Evolutionary conservation across 192 early-diverging fungal species (phyloP), one percentile per base, ranked within the genome.

Genomic region (Coemansia sp.): DNA sequence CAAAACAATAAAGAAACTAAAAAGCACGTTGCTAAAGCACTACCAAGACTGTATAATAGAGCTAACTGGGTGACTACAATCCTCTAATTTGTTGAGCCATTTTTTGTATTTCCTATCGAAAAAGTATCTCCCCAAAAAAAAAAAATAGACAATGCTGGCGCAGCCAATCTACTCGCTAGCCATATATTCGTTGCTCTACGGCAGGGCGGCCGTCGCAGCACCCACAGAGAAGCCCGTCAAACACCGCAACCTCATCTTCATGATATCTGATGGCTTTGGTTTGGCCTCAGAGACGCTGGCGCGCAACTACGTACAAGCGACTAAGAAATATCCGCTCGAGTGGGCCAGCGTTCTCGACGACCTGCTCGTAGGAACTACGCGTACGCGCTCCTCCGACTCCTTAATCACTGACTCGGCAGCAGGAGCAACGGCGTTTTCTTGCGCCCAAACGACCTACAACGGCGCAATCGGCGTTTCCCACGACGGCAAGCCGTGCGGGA

Each of bases 221-320:
- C 27, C 29, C 12, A 6, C 25, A 2, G n/a, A 12, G 12, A 29
- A 12, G 40, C 24, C 38, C n/a, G 12, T 5, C 36, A 45, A 39
- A 10, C 56, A 63, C 15, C 77, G 77, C 56, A 87, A 84, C 59
- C 67, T 89, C 12, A 85, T 89, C 6, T 76, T 89, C 35, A 88
- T 88, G 84, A 70, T 88, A 9, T 85, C 86, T 0, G 88, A 89
- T 63, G 87, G 87, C 0, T 88, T 89, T 65, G 88, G 88, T 7
- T 59, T 82, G 35, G 77, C 88, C 1, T 86, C 86, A 8, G 85
- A 87, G 49, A 73, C 87, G 7, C 77, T 86, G 63, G 88, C 87
- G 0, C 77, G 87, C n/a, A 70, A 74, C 20, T 86, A 51, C 42
- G 41, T 62, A 19, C 62, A 82, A 25, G 25, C 25, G 8, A 38